These are phyloP conservation scores for Starmerella bombicola DNA, from an alignment of 805 yeast genomes.

Conservation along the genomic window DNA sequence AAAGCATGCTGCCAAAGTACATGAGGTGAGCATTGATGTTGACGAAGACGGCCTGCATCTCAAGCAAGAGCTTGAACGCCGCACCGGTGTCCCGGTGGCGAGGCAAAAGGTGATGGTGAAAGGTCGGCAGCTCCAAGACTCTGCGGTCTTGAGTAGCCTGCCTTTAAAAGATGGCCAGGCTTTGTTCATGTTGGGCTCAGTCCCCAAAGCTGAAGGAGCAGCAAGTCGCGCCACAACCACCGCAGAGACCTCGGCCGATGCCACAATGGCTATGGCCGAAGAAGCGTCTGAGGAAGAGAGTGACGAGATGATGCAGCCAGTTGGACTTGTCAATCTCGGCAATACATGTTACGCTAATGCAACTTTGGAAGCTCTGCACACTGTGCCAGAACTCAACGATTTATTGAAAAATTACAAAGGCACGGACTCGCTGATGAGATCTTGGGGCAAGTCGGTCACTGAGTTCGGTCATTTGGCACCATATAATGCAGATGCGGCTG, in stretches of 20 bases:
- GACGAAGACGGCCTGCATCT: slow-evolving; percentile 46
- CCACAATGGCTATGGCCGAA: slow-evolving; percentile 51
- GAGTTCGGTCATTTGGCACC: slow-evolving; percentile 24
- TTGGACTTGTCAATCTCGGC: slow-evolving; percentile 58
- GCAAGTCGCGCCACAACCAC: slow-evolving; percentile 1
- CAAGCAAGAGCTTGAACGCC: slow-evolving; percentile 55
- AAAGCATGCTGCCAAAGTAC: slow-evolving; percentile 57
- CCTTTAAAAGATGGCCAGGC: slow-evolving; percentile 52
- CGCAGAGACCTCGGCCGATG: slow-evolving; percentile 39
- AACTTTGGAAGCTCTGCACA: slow-evolving; percentile 45
- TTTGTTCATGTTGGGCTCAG: slow-evolving; percentile 86
- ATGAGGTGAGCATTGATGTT: slow-evolving; percentile 44
- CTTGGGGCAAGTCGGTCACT: slow-evolving; percentile 26
- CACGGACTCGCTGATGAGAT: slow-evolving; percentile 27
- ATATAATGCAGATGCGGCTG: slow-evolving; percentile 34
- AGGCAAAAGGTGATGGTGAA: slow-evolving; percentile 84
- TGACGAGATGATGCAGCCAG: slow-evolving; percentile 39
- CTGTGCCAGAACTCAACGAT: slow-evolving; percentile 38
- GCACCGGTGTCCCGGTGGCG: slow-evolving; percentile 73
- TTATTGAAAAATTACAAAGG: slow-evolving; percentile 35
- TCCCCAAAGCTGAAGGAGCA: slow-evolving; percentile 31
- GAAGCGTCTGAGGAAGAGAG: slow-evolving; percentile 30
- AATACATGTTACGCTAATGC: slow-evolving; percentile 70
- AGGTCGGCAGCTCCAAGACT: slow-evolving; percentile 78
- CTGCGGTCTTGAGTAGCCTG: slow-evolving; percentile 39